A percentile compares a stretch with the other conserved stretches of the same genome.
Evolutionary conservation across 805 yeast species (phyloP).

Genomic region (Cyberlindnera misumaiensis): DNA sequence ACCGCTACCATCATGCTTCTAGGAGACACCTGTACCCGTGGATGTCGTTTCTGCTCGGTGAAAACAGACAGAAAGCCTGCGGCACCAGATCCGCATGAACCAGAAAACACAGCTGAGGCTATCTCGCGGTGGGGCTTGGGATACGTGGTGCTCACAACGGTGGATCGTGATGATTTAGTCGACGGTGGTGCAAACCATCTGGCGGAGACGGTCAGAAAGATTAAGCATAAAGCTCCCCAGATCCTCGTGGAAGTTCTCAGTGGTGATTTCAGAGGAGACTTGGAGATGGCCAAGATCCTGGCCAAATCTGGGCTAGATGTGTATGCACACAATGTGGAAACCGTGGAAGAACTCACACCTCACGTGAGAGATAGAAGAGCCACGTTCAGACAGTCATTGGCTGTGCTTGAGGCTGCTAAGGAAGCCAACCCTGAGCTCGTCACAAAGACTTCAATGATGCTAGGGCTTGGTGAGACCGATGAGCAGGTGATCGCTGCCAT

Average conservation of each 20-base stretch:
- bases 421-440: constrained; percentile 62
- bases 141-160: constrained; percentile 94
- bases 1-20: constrained; percentile 96
- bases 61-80: constrained; percentile 86
- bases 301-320: constrained; percentile 90
- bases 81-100: constrained; percentile 91
- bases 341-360: constrained; percentile 93
- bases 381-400: constrained; percentile 79
- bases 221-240: constrained; percentile 84
- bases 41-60: constrained; percentile 97
- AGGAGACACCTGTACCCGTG: constrained; percentile 99
- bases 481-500: constrained; percentile 77
- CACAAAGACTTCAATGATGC: constrained; percentile 93
- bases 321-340: constrained; percentile 94
- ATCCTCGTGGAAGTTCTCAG: constrained; percentile 88
- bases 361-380: constrained; percentile 96
- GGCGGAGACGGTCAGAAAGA: constrained; percentile 77
- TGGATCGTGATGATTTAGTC: constrained; percentile 87
- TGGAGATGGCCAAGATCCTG: constrained; percentile 69
- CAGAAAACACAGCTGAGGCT: constrained; percentile 96
- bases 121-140: constrained; percentile 97
- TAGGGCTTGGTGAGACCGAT: constrained; percentile 95
- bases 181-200: constrained; percentile 95
- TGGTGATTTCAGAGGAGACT: constrained; percentile 93
- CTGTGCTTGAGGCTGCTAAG: constrained; percentile 78